Percentiles rank a stretch among this genome's conserved stretches.
Conservation (phyloP, 169 alveolate genomes). For the Ichthyophthirius multifiliis region DNA sequence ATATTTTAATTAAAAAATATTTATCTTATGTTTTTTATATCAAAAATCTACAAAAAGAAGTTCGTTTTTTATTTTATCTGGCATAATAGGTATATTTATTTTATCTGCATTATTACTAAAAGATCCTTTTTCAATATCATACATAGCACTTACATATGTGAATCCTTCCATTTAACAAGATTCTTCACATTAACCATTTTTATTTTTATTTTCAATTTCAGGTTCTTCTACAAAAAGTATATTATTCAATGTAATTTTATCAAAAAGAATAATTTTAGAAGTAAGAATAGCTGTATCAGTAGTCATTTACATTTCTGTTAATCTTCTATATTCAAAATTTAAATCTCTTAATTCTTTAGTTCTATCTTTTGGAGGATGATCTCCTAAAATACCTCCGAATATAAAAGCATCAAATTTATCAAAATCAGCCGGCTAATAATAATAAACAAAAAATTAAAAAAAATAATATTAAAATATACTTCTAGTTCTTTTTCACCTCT, state of each 20-base stretch:
- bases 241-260: neutral
- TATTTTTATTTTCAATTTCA: neutral
- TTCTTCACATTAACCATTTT: neutral
- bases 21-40: too few species aligned
- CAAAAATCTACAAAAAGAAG: neutral
- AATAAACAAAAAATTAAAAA: too few species aligned
- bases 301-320: conserved; percentile 39
- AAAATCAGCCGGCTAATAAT: conserved; percentile 40
- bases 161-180: conserved; percentile 20
- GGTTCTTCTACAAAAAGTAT: conserved; percentile 17
- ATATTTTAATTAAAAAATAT: too few species aligned
- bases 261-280: conserved; percentile 29
- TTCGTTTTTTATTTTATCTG: neutral
- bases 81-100: neutral
- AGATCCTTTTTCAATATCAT: neutral
- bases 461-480: too few species aligned
- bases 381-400: conserved; percentile 56
- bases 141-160: neutral
- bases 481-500: conserved; percentile 38
- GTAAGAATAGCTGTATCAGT: conserved; percentile 47
- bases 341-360: conserved; percentile 34
- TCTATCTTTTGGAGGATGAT: conserved; percentile 57
- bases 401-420: conserved; percentile 25
- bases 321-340: conserved; percentile 16
- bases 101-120: neutral